These are phyloP conservation scores for Ocimum tenuiflorum DNA, from an alignment of 257 asterid genomes.

Conservation along the genomic window DNA sequence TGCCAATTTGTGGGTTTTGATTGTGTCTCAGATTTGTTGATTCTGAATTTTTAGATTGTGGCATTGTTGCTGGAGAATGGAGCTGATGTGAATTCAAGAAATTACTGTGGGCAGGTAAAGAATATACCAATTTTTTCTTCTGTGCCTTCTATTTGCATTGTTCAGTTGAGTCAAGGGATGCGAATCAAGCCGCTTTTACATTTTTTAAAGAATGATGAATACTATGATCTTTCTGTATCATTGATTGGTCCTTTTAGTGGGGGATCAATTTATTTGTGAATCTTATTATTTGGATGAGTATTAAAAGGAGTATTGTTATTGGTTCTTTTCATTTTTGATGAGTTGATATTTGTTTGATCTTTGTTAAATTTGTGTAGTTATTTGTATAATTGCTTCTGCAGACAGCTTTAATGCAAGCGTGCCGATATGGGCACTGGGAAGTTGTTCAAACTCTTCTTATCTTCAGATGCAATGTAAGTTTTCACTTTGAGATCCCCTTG, in stretches of 20 bases:
- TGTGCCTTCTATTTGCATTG: neutral
- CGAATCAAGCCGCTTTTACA: neutral
- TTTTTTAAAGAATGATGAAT: neutral
- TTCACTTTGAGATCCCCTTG: neutral
- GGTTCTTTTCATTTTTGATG: neutral
- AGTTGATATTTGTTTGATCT: slow-evolving; percentile 26
- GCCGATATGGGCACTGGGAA: slow-evolving; percentile 94
- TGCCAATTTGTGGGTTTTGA: slow-evolving; percentile 9
- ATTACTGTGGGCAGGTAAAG: slow-evolving; percentile 77
- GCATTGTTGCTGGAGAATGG: slow-evolving; percentile 91
- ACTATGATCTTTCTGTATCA: slow-evolving; percentile 19
- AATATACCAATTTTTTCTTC: slow-evolving; percentile 1
- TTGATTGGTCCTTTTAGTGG: neutral
- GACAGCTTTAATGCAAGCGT: slow-evolving; percentile 97
- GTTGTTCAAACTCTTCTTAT: slow-evolving; percentile 94
- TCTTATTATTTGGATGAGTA: slow-evolving; percentile 7
- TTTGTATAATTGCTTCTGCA: slow-evolving; percentile 24
- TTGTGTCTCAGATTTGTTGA: slow-evolving; percentile 21
- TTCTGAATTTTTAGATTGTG: slow-evolving; percentile 60
- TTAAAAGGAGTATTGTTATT: neutral
- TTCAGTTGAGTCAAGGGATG: neutral
- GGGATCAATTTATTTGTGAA: neutral
- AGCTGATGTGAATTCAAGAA: slow-evolving; percentile 97
- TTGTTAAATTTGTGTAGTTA: slow-evolving; percentile 20
- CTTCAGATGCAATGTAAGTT: slow-evolving; percentile 85